Evolutionary conservation across 164 flowering plant species (phyloP).

Genomic region (Annona squamosa): DNA sequence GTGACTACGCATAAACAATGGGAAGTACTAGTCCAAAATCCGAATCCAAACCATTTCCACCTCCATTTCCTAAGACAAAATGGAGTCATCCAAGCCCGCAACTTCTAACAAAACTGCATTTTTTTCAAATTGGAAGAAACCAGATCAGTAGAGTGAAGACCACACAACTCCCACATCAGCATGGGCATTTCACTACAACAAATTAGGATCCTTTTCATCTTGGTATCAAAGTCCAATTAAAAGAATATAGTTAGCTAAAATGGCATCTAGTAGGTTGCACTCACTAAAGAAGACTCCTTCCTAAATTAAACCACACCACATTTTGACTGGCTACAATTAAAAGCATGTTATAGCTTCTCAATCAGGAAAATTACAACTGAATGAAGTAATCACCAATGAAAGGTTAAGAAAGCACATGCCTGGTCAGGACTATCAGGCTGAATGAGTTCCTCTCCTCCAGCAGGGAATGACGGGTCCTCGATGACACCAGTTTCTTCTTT

Average conservation of each 20-base stretch:
- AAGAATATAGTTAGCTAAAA: too few relatives aligned
- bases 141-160: background rate
- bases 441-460: slow-evolving; percentile 16
- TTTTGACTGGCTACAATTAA: background rate
- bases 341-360: background rate
- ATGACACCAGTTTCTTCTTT: slow-evolving; percentile 21
- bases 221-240: background rate
- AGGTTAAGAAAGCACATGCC: slow-evolving; percentile 29
- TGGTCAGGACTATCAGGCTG: slow-evolving; percentile 26
- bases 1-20: background rate
- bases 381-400: background rate
- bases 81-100: background rate
- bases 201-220: background rate
- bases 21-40: background rate
- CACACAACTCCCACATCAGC: background rate
- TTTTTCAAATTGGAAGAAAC: background rate
- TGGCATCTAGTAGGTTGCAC: background rate
- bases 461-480: slow-evolving; percentile 3
- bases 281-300: background rate
- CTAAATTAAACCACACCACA: background rate
- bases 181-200: background rate
- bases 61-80: too few relatives aligned
- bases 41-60: background rate
- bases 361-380: background rate
- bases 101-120: background rate